Base-by-base conservation (phyloP, 192 early-diverging fungal genomes). In the Rhizophlyctis rosea region DNA sequence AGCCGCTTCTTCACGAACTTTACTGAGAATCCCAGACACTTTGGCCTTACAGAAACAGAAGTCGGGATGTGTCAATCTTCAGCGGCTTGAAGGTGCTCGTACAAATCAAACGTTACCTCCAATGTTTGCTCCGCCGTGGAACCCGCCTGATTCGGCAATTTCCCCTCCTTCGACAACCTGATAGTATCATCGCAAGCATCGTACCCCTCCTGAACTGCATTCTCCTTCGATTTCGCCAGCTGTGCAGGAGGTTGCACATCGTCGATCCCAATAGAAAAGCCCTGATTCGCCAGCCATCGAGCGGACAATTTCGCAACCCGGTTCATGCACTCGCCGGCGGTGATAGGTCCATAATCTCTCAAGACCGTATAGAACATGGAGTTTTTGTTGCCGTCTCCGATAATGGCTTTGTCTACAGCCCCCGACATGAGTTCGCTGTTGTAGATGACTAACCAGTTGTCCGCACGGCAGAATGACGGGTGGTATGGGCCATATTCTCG, bases 191-290 rank as follows among this genome's bases (percentile, higher is more conserved):
- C 91, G 64, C 95, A 97, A 65, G 87, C 74, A 2, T 59, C 74
- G 66, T 99, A 96, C 2, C 92, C 96, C 3, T 81, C 77, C n/a
- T 71, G 59, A 53, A 98, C 90, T 25, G 87, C 76, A 1, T 77
- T 69, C 52, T 94, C 87, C 76, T 97, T 99, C 68, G 86, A 85
- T 32, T 79, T 71, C 3, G 84, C 63, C 34, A 99, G 82, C 47
- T 75, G 71, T n/a, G 78, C 76, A 13, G 91, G 90, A 2, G 98
- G 93, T 54, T 86, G 91, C 25, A 99, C 96, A 80, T 99, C 98
- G 59, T 91, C 90, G 47, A 99, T 94, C 49, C 98, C 98, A 58
- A 99, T 98, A 3, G 95, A 96, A 70, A 99, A 98, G 47, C 98
- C 98, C 57, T 87, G 85, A 68, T 96, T 91, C 0, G 87, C 88